Evolutionary conservation across 148 eudicot species (phyloP), one percentile per base, ranked within the genome.

Genomic region (Rhododendron simsii): DNA sequence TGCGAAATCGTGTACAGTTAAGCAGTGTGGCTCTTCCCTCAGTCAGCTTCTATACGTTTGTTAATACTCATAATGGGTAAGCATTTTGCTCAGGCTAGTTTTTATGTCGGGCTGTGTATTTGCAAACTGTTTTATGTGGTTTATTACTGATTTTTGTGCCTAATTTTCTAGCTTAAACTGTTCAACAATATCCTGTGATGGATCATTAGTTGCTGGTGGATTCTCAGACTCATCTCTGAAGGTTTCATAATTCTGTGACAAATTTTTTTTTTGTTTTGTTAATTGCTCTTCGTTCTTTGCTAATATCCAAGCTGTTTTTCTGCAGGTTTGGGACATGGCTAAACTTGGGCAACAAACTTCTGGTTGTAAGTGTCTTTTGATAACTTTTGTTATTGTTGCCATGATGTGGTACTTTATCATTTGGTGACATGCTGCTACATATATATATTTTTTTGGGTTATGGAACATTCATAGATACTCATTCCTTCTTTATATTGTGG

Each of bases 161-260:
- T 67, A n/a, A 21, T 81, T 3, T 84, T 86, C 51, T 87, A 96
- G 99, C 81, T 90, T 97, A 78, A 97, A 97, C 86, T 95, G 96
- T 89, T 92, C 98, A 48, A 92, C 99, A 83, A 97, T 97, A 89
- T 97, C 99, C 57, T 92, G 90, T 90, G 99, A 97, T 91, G 99
- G 99, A 41, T 95, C 99, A 84, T 86, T 97, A 90, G 96, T 95
- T 91, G 99, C 99, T 92, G 99, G 98, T 87, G 99, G 99, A 89
- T 97, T 95, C 90, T 97, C 98, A 75, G 99, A 97, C 83, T 97
- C 99, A 41, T 95, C 99, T 14, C 84, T 97, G 74, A 97, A 97
- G 98, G 99, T 97, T 45, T 41, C 47, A 18, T 73, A 65, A 26
- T 45, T 81, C 5, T 81, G 39, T 77, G 53, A 44, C 33, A 82